Conservation (phyloP, 176 grass and related monocot species). For the Oryza meridionalis region DNA sequence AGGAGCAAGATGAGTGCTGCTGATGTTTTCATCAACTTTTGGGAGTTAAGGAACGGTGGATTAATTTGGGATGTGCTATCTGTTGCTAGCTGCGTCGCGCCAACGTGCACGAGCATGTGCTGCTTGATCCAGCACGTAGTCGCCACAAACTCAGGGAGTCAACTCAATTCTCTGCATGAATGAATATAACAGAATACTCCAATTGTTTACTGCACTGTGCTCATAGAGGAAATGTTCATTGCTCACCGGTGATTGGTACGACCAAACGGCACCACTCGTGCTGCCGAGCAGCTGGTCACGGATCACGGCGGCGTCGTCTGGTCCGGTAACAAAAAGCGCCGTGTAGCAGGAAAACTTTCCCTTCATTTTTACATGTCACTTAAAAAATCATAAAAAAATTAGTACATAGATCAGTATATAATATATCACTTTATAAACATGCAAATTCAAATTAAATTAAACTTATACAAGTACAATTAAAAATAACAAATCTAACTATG, state of each 20-base stretch:
- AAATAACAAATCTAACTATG: no score
- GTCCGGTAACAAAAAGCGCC: no score
- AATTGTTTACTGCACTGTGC: neutral
- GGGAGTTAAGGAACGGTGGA: neutral
- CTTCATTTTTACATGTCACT: no score
- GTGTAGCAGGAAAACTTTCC: no score
- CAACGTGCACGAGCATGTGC: slow-evolving; percentile 19
- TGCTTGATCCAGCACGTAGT: neutral
- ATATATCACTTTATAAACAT: no score
- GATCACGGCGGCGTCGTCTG: no score
- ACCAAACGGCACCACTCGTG: no score
- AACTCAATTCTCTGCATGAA: neutral
- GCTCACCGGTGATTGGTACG: neutral
- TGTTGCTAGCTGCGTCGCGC: neutral
- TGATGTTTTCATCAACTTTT: neutral
- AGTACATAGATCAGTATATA: no score
- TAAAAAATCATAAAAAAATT: no score
- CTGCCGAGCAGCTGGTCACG: no score
- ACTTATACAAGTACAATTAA: no score
- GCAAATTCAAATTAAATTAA: no score
- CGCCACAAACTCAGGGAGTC: neutral
- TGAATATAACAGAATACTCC: neutral
- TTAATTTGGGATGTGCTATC: neutral
- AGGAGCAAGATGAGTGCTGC: neutral
- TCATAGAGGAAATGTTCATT: neutral